phyloP scores from a whole-genome alignment of 352 stramenopile species.

The Phytophthora agathidicida region DNA sequence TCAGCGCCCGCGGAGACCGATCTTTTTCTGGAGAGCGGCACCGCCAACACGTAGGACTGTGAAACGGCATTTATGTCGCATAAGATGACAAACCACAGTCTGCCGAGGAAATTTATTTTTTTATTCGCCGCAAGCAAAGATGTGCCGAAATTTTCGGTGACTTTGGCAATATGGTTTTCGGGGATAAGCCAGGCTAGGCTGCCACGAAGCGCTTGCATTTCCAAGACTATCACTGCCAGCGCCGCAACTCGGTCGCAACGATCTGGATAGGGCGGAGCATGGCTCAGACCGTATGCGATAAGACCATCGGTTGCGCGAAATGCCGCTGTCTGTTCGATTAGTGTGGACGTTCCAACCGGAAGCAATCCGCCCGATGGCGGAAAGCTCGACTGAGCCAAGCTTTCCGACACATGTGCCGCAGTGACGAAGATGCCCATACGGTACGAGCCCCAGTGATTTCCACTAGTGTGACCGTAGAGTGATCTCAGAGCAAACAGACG shows the following conservation, averaged over 20 bases:
- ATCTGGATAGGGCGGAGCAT: slow-evolving; percentile 10
- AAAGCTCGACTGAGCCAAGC: slow-evolving; percentile 20
- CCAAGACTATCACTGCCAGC: slow-evolving; percentile 6
- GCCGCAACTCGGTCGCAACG: slow-evolving; percentile 14
- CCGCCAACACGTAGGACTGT: slow-evolving; percentile 10
- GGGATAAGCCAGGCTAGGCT: slow-evolving; percentile 11
- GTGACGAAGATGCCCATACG: slow-evolving; percentile 4
- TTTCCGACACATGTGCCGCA: slow-evolving; percentile 15
- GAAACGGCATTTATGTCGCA: slow-evolving; percentile 19
- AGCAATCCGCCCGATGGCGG: slow-evolving; percentile 25
- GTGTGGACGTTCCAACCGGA: slow-evolving; percentile 2
- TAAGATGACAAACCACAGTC: slow-evolving; percentile 7
- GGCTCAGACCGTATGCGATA: slow-evolving; percentile 22
- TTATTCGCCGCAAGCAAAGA: background rate
- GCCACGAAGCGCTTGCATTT: slow-evolving; percentile 6
- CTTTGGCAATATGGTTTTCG: background rate
- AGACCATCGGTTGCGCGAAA: slow-evolving; percentile 9
- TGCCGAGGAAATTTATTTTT: slow-evolving; percentile 33
- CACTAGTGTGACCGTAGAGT: slow-evolving; percentile 2
- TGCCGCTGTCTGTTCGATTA: slow-evolving; percentile 22
- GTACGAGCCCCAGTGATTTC: background rate
- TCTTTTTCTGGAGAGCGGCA: slow-evolving; percentile 26
- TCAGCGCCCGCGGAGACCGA: slow-evolving; percentile 17
- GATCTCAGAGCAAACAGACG: slow-evolving; percentile 25
- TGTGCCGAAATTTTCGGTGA: slow-evolving; percentile 6